Conservation (phyloP, 495 filamentous ascomycete genomes). For the Trichoderma reesei region DNA sequence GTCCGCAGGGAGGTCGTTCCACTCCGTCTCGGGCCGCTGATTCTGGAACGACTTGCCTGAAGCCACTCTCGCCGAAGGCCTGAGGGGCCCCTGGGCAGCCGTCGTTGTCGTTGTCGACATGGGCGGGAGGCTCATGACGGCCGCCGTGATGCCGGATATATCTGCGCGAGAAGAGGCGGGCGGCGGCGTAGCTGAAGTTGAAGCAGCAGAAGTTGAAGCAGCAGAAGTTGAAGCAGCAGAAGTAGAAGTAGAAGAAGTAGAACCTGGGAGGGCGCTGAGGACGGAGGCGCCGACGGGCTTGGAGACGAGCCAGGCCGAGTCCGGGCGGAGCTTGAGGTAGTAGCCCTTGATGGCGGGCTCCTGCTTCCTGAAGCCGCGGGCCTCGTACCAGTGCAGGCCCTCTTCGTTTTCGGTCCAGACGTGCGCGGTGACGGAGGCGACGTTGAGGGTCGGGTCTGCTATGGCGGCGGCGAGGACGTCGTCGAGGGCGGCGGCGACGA, state of each 20-base stretch:
- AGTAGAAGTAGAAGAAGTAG: too few species aligned
- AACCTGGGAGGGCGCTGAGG: neutral
- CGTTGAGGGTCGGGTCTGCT: conserved; percentile 31
- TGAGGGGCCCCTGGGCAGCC: neutral
- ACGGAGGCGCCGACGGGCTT: conserved; percentile 21
- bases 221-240: too few species aligned
- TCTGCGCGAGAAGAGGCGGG: neutral
- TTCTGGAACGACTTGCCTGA: conserved; percentile 41
- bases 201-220: too few species aligned
- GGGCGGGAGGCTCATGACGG: conserved; percentile 23
- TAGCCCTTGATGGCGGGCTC: conserved; percentile 56
- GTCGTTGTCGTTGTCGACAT: too few species aligned
- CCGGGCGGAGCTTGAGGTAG: conserved; percentile 75
- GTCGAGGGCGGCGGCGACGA: conserved; percentile 66
- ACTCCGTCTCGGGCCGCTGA: conserved; percentile 41
- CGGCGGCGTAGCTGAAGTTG: too few species aligned
- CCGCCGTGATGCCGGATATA: conserved; percentile 20
- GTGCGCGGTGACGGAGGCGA: conserved; percentile 64
- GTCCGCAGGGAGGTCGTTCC: conserved; percentile 47
- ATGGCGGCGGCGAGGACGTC: conserved; percentile 35
- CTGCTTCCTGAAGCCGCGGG: conserved; percentile 60
- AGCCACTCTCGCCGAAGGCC: conserved; percentile 16
- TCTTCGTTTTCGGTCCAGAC: conserved; percentile 91
- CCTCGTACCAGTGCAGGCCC: conserved; percentile 74
- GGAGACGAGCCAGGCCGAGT: conserved; percentile 67